Evolutionary conservation across 495 filamentous ascomycete genomes (phyloP).

Genomic region (Aspergillus bertholletiae): DNA sequence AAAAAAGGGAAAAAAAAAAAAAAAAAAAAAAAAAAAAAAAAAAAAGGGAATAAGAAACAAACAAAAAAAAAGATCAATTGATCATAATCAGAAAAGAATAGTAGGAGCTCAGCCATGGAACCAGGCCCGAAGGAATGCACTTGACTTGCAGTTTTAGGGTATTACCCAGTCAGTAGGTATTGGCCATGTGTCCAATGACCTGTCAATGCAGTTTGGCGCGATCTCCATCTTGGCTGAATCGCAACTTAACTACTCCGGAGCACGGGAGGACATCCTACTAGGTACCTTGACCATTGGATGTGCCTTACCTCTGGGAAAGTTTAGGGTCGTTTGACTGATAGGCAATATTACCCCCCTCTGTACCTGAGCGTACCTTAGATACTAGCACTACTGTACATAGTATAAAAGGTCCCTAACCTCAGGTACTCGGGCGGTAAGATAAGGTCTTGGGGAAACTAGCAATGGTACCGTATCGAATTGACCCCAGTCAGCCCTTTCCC

Average conservation of each 20-base stretch:
- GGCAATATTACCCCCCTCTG: background rate
- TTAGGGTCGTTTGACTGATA: background rate
- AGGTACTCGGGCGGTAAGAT: background rate
- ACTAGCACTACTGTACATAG: too few relatives aligned
- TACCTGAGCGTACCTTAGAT: background rate
- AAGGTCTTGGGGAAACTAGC: background rate
- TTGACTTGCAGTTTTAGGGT: background rate
- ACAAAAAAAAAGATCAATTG: background rate
- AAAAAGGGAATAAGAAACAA: background rate
- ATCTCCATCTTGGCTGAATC: background rate
- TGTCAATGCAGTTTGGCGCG: background rate
- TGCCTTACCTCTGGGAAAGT: background rate
- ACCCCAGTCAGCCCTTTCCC: background rate
- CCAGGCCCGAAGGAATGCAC: background rate
- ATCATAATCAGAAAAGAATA: background rate
- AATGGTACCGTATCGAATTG: background rate
- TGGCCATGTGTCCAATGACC: slow-evolving; percentile 1
- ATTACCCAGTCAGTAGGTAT: background rate
- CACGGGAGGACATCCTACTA: too few relatives aligned
- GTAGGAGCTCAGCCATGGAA: background rate
- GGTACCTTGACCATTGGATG: background rate
- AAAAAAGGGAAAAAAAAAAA: too few relatives aligned
- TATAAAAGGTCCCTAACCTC: too few relatives aligned
- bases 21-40: background rate
- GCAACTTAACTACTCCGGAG: background rate